Evolutionary conservation across 176 grass and related monocot genomes (phyloP).

Genomic region (Echinochloa phyllopogon): DNA sequence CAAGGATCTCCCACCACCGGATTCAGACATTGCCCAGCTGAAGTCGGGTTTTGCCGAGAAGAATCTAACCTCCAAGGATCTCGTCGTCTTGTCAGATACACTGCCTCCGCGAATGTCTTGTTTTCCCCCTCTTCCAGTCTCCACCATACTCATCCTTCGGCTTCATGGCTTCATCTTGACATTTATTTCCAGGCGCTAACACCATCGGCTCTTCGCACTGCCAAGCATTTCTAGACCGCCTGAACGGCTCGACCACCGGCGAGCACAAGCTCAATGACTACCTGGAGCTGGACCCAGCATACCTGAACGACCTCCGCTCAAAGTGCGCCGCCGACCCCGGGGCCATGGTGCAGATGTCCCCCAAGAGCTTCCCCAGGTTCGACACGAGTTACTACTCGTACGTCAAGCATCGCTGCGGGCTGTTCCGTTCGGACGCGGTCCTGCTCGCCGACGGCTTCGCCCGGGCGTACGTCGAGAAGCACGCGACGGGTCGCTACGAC

Average conservation of each 20-base stretch:
- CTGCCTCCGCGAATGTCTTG: too few relatives aligned
- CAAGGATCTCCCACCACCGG: neutral
- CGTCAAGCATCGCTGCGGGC: neutral
- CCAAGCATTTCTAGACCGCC: neutral
- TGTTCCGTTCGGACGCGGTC: neutral
- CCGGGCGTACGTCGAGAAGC: neutral
- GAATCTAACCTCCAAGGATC: neutral
- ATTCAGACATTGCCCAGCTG: neutral
- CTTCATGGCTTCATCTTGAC: too few relatives aligned
- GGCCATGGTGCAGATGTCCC: neutral
- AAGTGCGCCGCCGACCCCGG: neutral
- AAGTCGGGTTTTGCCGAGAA: neutral
- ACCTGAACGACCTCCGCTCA: neutral
- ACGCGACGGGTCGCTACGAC: neutral
- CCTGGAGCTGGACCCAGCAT: neutral
- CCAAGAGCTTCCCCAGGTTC: neutral
- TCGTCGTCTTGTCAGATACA: neutral
- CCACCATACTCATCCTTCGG: too few relatives aligned
- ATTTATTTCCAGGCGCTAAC: neutral
- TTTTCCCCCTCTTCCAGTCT: too few relatives aligned
- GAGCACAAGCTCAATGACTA: neutral
- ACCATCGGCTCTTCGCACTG: constrained; percentile 5
- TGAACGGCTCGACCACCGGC: neutral
- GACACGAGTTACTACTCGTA: neutral
- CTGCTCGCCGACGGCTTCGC: neutral